Base-by-base conservation (phyloP, 768 basidiomycete species). In the Psilocybe tampanensis region DNA sequence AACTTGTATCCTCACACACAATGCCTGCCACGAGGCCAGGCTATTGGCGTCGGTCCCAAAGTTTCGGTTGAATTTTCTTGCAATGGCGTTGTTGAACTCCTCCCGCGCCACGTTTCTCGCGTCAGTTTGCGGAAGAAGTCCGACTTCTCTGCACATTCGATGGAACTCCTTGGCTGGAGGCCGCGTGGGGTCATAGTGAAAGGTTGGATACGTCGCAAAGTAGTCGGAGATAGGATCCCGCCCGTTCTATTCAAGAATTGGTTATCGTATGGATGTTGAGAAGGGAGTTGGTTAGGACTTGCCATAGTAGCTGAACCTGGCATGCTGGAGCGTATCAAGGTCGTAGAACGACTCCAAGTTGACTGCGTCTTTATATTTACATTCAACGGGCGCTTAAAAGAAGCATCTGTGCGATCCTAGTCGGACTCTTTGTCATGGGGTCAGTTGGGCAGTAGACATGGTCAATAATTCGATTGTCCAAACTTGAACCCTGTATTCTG, bases 11-110 rank as follows among this genome's bases (percentile, higher is more conserved):
- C 64, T 63, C 0, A 33, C 49, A 50, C 69, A 74, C 15, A 78
- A 54, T 0, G 21, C 29, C 34, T 69, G 65, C 75, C 75, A 75
- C 0, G 65, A 60, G 2, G 52, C 57, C 11, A 76, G 54, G 45
- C 64, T 64, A 17, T 70, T 43, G 2, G 59, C 68, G 23, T 77
- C 68, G 2, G 61, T 72, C 1, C 76, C 76, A 45, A 70, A 79
- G 1, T 49, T 67, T 1, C 12, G 15, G 41, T 73, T 75, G 67
- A 78, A 79, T 19, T 71, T 65, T 34, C 54, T 6, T 0, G 69
- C 70, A 18, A 78, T 39, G 0, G 70, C 76, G 41, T 65, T 56
- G 21, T 69, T 55, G 57, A 73, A 74, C 0, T 8, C 47, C 0
- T 66, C 12, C 18, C 60, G 58, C 1, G 70, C 70, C 0, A 43